Evolutionary conservation across 1,139 yeast species (phyloP).

Genomic region (Oligophagozyma castellii): DNA sequence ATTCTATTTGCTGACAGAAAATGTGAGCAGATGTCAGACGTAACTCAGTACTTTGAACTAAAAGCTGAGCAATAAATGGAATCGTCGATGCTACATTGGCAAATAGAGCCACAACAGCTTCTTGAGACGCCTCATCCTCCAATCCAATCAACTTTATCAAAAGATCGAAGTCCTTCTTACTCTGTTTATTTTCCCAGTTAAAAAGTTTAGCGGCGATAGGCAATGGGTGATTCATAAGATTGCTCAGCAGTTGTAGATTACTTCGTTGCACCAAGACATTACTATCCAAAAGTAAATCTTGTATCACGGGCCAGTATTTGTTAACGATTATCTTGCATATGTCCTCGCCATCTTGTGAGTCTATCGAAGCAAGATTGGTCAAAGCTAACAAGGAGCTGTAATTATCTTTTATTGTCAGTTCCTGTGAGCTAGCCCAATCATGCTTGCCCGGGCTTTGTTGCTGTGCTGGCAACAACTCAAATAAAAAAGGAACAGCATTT

Average conservation of each 20-base stretch:
- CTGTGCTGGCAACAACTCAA: conserved; percentile 11
- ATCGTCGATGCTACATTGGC: conserved; percentile 20
- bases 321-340: conserved; percentile 20
- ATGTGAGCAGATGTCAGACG: conserved; percentile 12
- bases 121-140: conserved; percentile 20
- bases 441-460: conserved; percentile 1
- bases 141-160: conserved; percentile 18
- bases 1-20: conserved; percentile 14
- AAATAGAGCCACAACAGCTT: conserved; percentile 24
- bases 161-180: conserved; percentile 18
- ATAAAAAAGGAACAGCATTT: conserved; percentile 19
- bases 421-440: neutral
- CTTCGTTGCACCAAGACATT: conserved; percentile 18
- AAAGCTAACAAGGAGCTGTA: conserved; percentile 35
- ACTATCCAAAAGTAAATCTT: conserved; percentile 25
- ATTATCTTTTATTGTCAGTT: conserved; percentile 21
- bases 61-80: conserved; percentile 21
- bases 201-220: conserved; percentile 22
- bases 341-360: conserved; percentile 25
- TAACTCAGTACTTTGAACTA: conserved; percentile 14
- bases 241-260: conserved; percentile 18
- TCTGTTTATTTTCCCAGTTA: conserved; percentile 22
- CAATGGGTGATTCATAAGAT: conserved; percentile 21
- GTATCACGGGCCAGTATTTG: conserved; percentile 29
- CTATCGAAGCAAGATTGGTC: conserved; percentile 34